Evolutionary conservation across 805 yeast genomes (phyloP), one percentile per base, ranked within the genome.

Genomic region (Nakazawaea siamensis): DNA sequence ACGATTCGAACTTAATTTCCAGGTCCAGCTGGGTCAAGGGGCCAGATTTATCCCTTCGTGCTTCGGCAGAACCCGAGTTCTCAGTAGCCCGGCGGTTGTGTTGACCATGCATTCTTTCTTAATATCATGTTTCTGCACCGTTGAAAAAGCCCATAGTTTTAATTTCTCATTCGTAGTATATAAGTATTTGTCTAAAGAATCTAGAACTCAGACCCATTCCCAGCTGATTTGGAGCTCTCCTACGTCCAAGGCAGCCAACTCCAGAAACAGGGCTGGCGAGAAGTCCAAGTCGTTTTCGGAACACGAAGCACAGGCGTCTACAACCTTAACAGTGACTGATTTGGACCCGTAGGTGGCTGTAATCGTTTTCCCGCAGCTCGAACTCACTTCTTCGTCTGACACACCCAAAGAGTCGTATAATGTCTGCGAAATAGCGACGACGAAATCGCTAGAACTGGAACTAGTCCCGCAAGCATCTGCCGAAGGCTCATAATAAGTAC

Each of bases 281-380:
- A 76, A 61, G 46, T 76, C 82, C 40, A 76, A 65, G 46, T 66
- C 72, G 39, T 69, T 51, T 33, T 54, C 48, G 18, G 52, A 43
- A 48, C 82, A 76, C 17, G 72, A 78, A 35, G 59, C 69, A 56
- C 82, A 76, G 43, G 67, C 57, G 54, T 76, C 82, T 26, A 63
- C 69, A 33, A 75, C 75, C 16, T 68, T 67, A 32, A 76, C 82
- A 29, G 59, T 63, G 39, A 73, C 79, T 12, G 73, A 55, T 48
- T 68, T 68, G 33, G 70, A 75, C 38, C 55, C 54, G 46, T 64
- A 66, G 46, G 46, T 47, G 24, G 72, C 71, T 31, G 53, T 56
- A 46, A 73, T 70, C 47, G 62, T 52, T 53, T 62, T 66, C 35
- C 79, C 80, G 53, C 40, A 37, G 17, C 25, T 29, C 16, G 61